Conservation (phyloP, 2,329 filamentous ascomycete genomes). For the Epichloe gansuensis region DNA sequence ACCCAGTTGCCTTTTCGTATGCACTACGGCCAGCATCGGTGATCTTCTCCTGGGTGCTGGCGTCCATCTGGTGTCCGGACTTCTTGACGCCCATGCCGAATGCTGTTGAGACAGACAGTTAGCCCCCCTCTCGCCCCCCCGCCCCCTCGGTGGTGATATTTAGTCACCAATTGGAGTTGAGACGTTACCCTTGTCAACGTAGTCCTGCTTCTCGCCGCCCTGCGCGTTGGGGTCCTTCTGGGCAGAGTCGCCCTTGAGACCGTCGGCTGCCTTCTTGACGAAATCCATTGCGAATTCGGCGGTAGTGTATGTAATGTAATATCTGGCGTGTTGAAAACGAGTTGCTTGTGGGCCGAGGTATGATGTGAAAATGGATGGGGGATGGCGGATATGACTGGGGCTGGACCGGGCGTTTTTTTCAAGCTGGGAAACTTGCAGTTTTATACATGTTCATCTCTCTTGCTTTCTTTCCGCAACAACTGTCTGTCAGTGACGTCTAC, state of each 20-base stretch:
- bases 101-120: constrained; percentile 10
- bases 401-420: neutral
- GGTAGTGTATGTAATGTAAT: neutral
- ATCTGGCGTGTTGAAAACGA: neutral
- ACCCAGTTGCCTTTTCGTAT: constrained; percentile 27
- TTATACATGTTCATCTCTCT: neutral
- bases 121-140: neutral
- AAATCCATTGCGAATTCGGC: constrained; percentile 22
- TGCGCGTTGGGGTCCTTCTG: constrained; percentile 9
- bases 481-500: neutral
- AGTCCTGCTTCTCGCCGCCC: constrained; percentile 18
- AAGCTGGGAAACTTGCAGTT: neutral
- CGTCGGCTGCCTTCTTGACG: constrained; percentile 22
- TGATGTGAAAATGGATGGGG: too few relatives aligned
- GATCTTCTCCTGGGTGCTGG: constrained; percentile 25
- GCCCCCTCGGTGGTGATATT: neutral
- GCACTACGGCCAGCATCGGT: constrained; percentile 21
- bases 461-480: neutral
- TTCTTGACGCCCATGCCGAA: constrained; percentile 20
- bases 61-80: constrained; percentile 21
- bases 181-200: constrained; percentile 24
- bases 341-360: neutral
- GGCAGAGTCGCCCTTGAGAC: constrained; percentile 8
- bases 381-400: too few relatives aligned
- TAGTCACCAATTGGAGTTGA: too few relatives aligned